These are phyloP conservation scores for Flaveria bidentis DNA, from an alignment of 129 eudicot species.

Conservation along the genomic window DNA sequence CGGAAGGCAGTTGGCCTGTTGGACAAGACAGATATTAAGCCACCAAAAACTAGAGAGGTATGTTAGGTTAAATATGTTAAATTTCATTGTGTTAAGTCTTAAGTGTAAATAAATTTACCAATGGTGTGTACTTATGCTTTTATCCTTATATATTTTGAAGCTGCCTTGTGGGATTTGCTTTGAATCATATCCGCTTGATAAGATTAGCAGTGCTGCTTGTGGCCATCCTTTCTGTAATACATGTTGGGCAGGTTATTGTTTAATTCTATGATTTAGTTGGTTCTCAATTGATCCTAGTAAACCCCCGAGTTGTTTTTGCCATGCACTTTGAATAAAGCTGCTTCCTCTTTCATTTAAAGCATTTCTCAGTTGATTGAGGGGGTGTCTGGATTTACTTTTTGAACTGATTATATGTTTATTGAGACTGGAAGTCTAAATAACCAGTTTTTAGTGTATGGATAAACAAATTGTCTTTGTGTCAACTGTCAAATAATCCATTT, in stretches of 20 bases:
- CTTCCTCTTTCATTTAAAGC: background rate
- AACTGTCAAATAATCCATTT: background rate
- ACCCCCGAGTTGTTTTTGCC: conserved; percentile 5
- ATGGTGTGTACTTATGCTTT: background rate
- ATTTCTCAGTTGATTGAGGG: background rate
- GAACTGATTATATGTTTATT: background rate
- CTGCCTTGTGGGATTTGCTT: conserved; percentile 88
- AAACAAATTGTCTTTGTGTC: background rate
- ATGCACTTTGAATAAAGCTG: background rate
- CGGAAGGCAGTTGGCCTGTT: conserved; percentile 77
- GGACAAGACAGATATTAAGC: conserved; percentile 42
- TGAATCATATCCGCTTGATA: conserved; percentile 50
- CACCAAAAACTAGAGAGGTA: conserved; percentile 58
- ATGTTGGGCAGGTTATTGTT: conserved; percentile 79
- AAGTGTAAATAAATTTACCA: background rate
- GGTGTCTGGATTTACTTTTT: conserved; percentile 8
- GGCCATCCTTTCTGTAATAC: conserved; percentile 79
- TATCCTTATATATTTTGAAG: conserved; percentile 41
- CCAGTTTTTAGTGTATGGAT: conserved; percentile 2
- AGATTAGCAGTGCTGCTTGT: conserved; percentile 60
- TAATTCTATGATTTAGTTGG: background rate
- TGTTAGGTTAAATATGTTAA: conserved; percentile 18
- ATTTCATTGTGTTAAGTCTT: background rate
- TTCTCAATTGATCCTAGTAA: background rate
- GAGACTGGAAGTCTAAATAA: background rate